These are phyloP conservation scores for Penicillium verhagenii DNA, from an alignment of 495 filamentous ascomycete genomes.

Conservation along the genomic window DNA sequence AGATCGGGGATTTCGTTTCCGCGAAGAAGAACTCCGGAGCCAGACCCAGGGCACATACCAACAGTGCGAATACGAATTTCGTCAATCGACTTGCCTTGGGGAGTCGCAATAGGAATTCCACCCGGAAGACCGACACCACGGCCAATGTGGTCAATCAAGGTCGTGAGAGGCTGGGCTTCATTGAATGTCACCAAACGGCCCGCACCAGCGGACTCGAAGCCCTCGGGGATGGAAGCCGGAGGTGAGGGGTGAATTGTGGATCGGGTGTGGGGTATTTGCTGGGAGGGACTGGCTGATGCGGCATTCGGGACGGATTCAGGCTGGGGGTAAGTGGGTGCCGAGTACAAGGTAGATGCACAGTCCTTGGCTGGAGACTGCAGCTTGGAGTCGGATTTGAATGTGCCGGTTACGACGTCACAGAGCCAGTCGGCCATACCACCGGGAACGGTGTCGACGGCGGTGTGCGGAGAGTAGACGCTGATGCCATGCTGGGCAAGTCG, in stretches of 20 bases:
- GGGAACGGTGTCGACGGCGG: slow-evolving; percentile 84
- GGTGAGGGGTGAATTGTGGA: slow-evolving; percentile 52
- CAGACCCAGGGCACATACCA: slow-evolving; percentile 81
- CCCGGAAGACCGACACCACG: slow-evolving; percentile 59
- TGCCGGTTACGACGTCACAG: slow-evolving; percentile 74
- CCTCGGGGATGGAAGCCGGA: slow-evolving; percentile 38
- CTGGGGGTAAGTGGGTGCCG: slow-evolving; percentile 42
- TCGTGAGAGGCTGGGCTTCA: slow-evolving; percentile 54
- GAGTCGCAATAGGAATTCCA: slow-evolving; percentile 67
- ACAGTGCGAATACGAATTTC: slow-evolving; percentile 58
- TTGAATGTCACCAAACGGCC: slow-evolving; percentile 69
- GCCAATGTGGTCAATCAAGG: slow-evolving; percentile 62
- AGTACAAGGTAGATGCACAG: slow-evolving; percentile 35
- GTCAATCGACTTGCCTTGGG: slow-evolving; percentile 52
- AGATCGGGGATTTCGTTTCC: slow-evolving; percentile 63
- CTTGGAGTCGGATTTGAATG: slow-evolving; percentile 22
- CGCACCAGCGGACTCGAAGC: slow-evolving; percentile 70
- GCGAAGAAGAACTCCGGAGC: slow-evolving; percentile 68
- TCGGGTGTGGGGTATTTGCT: slow-evolving; percentile 51
- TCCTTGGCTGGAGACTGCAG: slow-evolving; percentile 9
- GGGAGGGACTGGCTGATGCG: slow-evolving; percentile 27
- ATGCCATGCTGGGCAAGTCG: slow-evolving; percentile 84
- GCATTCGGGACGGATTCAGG: slow-evolving; percentile 20
- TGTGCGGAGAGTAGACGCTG: slow-evolving; percentile 94
- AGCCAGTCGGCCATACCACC: slow-evolving; percentile 95